A percentile compares a stretch with the other conserved stretches of the same genome.
Conservation (phyloP, 2,329 filamentous ascomycete species). For the Aspergillus uvarum region DNA sequence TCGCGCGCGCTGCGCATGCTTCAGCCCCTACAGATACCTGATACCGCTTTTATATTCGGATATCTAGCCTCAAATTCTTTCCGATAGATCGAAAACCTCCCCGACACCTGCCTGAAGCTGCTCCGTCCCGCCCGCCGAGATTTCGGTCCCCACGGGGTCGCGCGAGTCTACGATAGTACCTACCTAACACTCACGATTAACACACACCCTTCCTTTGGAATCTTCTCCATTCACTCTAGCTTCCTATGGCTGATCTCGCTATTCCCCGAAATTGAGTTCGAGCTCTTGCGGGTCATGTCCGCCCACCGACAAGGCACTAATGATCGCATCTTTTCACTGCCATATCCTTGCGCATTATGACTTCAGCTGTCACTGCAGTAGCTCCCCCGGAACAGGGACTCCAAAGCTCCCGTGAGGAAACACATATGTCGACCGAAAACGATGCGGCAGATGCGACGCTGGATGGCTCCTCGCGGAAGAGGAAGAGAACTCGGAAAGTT, state of each 20-base stretch:
- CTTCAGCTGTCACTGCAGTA: slow-evolving; percentile 24
- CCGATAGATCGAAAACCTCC: neutral
- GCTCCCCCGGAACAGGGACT: slow-evolving; percentile 16
- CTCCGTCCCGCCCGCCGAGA: slow-evolving; percentile 1
- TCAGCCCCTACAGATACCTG: neutral
- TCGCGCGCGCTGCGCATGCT: neutral
- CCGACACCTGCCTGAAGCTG: neutral
- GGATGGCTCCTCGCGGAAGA: slow-evolving; percentile 17
- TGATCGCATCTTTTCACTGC: slow-evolving; percentile 10
- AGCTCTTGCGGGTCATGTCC: neutral
- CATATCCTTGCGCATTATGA: slow-evolving; percentile 18
- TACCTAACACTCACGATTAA: neutral
- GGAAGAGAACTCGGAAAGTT: slow-evolving; percentile 44
- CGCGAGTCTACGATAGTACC: neutral
- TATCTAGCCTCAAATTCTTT: neutral
- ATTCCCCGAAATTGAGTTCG: neutral
- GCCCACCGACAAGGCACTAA: slow-evolving; percentile 6
- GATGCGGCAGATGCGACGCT: slow-evolving; percentile 14
- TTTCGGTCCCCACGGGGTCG: slow-evolving; percentile 6
- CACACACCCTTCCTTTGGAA: neutral
- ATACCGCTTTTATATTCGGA: neutral
- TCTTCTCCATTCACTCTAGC: neutral
- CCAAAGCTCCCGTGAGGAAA: slow-evolving; percentile 13
- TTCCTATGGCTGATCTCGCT: neutral
- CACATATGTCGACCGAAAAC: slow-evolving; percentile 15